Base-by-base conservation (phyloP, 1,284 basidiomycete genomes). In the Ceratobasidium sp. region DNA sequence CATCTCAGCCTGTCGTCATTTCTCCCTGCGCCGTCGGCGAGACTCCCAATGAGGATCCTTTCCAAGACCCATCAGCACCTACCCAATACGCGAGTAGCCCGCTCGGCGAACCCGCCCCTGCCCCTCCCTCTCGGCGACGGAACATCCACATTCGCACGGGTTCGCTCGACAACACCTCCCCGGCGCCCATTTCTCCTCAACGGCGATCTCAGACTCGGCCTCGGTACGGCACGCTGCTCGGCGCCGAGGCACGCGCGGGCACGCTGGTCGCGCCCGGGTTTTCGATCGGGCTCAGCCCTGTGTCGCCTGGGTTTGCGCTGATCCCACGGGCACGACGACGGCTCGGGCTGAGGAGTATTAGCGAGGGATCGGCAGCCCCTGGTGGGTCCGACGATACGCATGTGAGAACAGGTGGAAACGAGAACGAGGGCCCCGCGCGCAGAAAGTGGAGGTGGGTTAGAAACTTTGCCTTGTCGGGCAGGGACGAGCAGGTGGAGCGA, bases 281-380 rank as follows among this genome's bases (percentile, higher is more conserved):
- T 83, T 90, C 90, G 78, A 93, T 93, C 78, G 92, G 92, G 3
- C 81, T 93, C 59, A 92, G 90, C 29, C 90, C 92, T 15, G 85
- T 91, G 73, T 92, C 90, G 80, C 92, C 92, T 40, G 92, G 92
- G 22, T 93, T 93, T 81, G 86, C 87, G 32, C 86, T 92, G 71
- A 85, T 89, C 62, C 90, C 90, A 34, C 82, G 84, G 17, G 71
- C 71, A 15, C 61, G 71, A 7, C 71, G 71, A 65, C 25, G 44
- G 51, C 29, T 75, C 52, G 71, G 71, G n/a, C 62, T 75, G 15
- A 61, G 71, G 44, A 75, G 71, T 43, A 75, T 75, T 43, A 75
- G 71, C 61, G 71, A 75, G 22, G 71, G 71, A 25, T 75, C 61
- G 51, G 71, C n/a, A 49, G 61, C 34, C 8, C 32, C 71, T 40